Conservation (phyloP, 768 basidiomycete species). For the Lyophyllum semitale region DNA sequence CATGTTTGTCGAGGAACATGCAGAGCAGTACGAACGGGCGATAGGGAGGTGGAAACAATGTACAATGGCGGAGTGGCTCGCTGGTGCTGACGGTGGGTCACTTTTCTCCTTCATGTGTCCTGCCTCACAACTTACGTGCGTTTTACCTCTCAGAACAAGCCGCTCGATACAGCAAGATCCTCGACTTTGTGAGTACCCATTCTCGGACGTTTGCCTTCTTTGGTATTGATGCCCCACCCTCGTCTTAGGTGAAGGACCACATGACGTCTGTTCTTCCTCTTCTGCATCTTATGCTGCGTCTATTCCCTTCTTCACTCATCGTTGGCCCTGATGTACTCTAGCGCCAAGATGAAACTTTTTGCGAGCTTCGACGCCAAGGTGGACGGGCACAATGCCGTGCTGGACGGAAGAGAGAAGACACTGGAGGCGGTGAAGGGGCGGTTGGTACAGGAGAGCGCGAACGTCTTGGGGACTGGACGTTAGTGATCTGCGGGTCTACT, state of each 20-base stretch:
- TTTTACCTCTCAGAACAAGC: constrained; percentile 39
- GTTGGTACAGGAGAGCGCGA: constrained; percentile 43
- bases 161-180: constrained; percentile 40
- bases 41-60: constrained; percentile 52
- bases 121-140: not conserved
- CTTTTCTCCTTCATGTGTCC: not conserved
- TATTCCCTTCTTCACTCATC: not conserved
- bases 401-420: constrained; percentile 40
- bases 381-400: constrained; percentile 37
- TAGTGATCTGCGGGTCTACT: not conserved
- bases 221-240: not conserved
- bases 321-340: constrained; percentile 17
- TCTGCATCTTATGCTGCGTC: not conserved
- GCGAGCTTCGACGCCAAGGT: constrained; percentile 42
- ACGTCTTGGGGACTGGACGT: constrained; percentile 25
- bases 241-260: constrained; percentile 45
- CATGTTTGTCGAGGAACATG: constrained; percentile 38
- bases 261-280: constrained; percentile 40
- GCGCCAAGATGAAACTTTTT: constrained; percentile 51
- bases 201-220: not conserved
- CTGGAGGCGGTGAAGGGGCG: constrained; percentile 37
- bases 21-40: constrained; percentile 45
- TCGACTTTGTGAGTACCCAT: constrained; percentile 47
- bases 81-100: constrained; percentile 50
- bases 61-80: constrained; percentile 53